Base-by-base conservation (phyloP, 2,329 filamentous ascomycete genomes). In the Ilyonectria mors-panacis region DNA sequence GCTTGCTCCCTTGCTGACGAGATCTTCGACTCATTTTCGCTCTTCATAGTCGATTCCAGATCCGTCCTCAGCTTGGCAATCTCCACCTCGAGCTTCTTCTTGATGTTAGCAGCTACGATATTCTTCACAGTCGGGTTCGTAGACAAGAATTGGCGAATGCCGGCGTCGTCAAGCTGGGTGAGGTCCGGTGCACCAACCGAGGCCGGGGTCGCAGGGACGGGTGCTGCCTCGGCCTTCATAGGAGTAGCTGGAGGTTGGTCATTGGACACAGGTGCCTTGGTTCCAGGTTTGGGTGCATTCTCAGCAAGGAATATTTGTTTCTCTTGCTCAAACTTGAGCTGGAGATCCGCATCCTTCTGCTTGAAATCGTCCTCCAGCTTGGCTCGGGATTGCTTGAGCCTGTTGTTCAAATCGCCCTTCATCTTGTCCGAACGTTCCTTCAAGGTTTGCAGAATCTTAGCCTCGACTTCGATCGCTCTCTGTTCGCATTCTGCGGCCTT, bases 361-460 rank as follows among this genome's bases (percentile, higher is more conserved):
- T 88, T 88, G 62, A 83, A 84, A 65, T 87, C 84, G 35, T 86
- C 85, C 57, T 86, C 85, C 69, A 84, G 81, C 66, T 85, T 83
- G 57, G 85, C 79, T 70, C 86, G 87, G 50, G 90, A 87, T 73
- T 94, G 93, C 63, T 85, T 88, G 17, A 97, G 85, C 77, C 92
- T 94, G 76, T 89, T 90, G 74, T 91, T 92, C 56, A 94, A 81
- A 2, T 87, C 81, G 23, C 88, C 85, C 75, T 91, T 92, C 91
- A 94, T 92, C 77, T 88, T 88, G 48, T 93, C 89, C 1, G 90
- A 90, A 50, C 91, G 87, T 59, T 86, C 83, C 74, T 92, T 92
- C 66, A 93, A 85, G 12, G 87, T 89, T 39, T 81, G 82, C 63
- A 88, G 84, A 51, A 90, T 86, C 61, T 85, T 86, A 33, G 89